Percentiles rank a stretch among this genome's conserved stretches.
These are phyloP conservation scores for Sarocladium brachiariae DNA, from an alignment of 2,329 filamentous ascomycete genomes.

Conservation along the genomic window DNA sequence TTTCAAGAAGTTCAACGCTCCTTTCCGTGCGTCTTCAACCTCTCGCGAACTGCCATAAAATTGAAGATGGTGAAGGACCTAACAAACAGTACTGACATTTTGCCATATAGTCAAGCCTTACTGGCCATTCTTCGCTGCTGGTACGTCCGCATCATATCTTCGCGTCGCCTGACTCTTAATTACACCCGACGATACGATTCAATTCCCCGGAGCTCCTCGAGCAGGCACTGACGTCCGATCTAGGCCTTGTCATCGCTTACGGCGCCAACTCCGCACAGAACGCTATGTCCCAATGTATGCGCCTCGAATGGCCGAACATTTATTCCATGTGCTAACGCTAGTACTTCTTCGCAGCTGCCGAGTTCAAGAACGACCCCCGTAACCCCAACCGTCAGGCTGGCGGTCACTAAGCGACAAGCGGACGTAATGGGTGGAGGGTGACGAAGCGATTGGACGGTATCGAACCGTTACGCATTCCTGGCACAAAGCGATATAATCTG, in stretches of 20 bases:
- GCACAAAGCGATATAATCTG: slow-evolving; percentile 5
- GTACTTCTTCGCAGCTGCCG: slow-evolving; percentile 56
- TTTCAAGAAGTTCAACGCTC: slow-evolving; percentile 74
- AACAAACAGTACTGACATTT: slow-evolving; percentile 12
- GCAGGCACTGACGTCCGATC: slow-evolving; percentile 18
- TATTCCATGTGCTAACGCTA: slow-evolving; percentile 15
- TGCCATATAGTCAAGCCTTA: slow-evolving; percentile 68
- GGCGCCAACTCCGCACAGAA: slow-evolving; percentile 81
- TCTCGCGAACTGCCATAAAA: slow-evolving; percentile 15
- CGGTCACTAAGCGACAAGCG: slow-evolving; percentile 34
- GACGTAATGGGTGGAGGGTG: slow-evolving; percentile 12
- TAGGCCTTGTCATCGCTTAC: slow-evolving; percentile 81
- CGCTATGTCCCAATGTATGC: slow-evolving; percentile 68
- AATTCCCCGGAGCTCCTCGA: background rate
- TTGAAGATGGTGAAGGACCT: slow-evolving; percentile 6
- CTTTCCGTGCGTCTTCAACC: slow-evolving; percentile 57
- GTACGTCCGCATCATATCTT: slow-evolving; percentile 50
- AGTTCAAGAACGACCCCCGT: slow-evolving; percentile 96
- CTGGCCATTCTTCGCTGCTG: slow-evolving; percentile 89
- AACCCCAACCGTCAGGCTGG: slow-evolving; percentile 58
- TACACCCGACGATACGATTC: slow-evolving; percentile 11
- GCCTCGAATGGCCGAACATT: too few species aligned
- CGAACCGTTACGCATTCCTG: slow-evolving; percentile 3
- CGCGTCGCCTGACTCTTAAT: slow-evolving; percentile 13
- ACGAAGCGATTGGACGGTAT: slow-evolving; percentile 16